Evolutionary conservation across 345 rosid species (phyloP), one percentile per base, ranked within the genome.

Genomic region (Gossypium turneri): DNA sequence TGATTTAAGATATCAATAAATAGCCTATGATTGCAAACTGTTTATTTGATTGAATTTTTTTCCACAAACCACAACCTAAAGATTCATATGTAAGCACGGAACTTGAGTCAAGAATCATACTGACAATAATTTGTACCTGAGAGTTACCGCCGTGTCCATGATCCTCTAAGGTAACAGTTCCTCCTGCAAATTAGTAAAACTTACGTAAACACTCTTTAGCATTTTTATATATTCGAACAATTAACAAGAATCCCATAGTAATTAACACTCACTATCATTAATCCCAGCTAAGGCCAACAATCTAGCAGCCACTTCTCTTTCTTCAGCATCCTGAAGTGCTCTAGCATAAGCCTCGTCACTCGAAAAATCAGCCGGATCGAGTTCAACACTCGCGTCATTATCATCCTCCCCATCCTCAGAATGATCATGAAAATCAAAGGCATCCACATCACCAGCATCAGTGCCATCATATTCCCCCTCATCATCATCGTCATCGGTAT

Each of bases 271-370:
- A 89, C 94, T 78, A 22, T 85, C 92, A 77, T 79, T 80, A 34
- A 96, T 82, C 61, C 91, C 90, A 66, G 95, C 77, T 72, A 90
- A 88, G 56, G 98, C 93, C 44, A 91, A 82, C 81, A 96, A 73
- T 78, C 94, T 87, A 75, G 90, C 89, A 65, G 92, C 82, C 94
- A 93, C 85, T 27, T 89, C 94, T 70, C 95, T 86, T 78, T 93
- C 98, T 81, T 93, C 99, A 73, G 90, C 90, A 75, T 93, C 98
- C 84, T 92, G 99, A 56, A 93, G 80, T 43, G 97, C 97, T 85
- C 97, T 89, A 29, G 98, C 98, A 82, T 84, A 93, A 0, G 95
- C 91, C 84, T 96, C 97, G 29, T 96, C 98, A 77, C 92, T 90
- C 2, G 91, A 83, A 84, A 81, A 90, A 15, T 72, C 85, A 68